These are phyloP conservation scores for Pyrrhoderma lamaoense DNA, from an alignment of 1,284 basidiomycete species.

Conservation along the genomic window DNA sequence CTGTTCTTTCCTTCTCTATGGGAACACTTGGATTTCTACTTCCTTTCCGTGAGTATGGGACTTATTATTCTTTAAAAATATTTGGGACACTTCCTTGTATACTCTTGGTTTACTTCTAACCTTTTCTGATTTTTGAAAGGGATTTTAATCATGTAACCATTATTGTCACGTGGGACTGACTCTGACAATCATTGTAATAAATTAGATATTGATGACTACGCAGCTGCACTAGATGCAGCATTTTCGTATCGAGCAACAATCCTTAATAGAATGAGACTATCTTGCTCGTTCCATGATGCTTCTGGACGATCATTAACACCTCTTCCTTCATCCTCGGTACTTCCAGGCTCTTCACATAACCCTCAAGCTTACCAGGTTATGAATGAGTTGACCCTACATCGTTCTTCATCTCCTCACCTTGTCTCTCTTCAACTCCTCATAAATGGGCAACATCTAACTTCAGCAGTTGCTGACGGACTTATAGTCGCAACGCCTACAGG, in stretches of 20 bases:
- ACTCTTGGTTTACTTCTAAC: neutral
- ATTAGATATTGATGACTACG: constrained; percentile 76
- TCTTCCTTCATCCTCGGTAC: constrained; percentile 44
- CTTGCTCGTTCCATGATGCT: constrained; percentile 67
- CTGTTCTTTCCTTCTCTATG: constrained; percentile 94
- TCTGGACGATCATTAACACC: constrained; percentile 36
- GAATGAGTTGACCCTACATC: constrained; percentile 94
- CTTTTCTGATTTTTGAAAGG: neutral
- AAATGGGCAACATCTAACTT: constrained; percentile 93
- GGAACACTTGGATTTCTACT: constrained; percentile 92
- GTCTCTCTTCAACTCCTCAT: constrained; percentile 94
- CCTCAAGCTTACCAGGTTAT: constrained; percentile 83
- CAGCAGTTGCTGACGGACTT: constrained; percentile 91
- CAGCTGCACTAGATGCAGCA: constrained; percentile 70
- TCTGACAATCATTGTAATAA: neutral
- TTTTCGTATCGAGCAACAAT: constrained; percentile 71
- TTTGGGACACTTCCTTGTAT: neutral
- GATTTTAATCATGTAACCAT: too few species aligned
- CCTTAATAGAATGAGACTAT: constrained; percentile 82
- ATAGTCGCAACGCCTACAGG: constrained; percentile 96
- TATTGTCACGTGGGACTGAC: too few species aligned
- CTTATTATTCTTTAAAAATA: neutral
- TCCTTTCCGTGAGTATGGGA: constrained; percentile 73
- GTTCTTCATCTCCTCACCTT: constrained; percentile 86
- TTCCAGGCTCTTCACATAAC: neutral